Percentiles rank a stretch among this genome's conserved stretches.
These are phyloP conservation scores for Aspergillus heteromorphus DNA, from an alignment of 495 filamentous ascomycete genomes.

Conservation along the genomic window DNA sequence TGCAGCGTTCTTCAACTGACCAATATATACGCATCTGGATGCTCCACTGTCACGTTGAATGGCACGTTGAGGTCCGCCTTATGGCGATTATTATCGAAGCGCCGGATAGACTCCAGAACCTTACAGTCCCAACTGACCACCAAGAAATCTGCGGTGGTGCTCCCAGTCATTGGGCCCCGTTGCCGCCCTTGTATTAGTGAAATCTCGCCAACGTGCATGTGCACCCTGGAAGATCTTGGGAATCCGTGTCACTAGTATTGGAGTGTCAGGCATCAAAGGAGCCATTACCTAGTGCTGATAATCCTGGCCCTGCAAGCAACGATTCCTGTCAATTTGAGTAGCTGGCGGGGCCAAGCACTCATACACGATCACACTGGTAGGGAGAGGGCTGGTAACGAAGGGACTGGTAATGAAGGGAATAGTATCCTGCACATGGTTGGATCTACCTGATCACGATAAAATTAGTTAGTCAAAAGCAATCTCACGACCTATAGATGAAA, in stretches of 20 bases:
- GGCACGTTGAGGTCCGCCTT: slow-evolving; percentile 66
- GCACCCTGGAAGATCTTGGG: background rate
- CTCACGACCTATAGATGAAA: background rate
- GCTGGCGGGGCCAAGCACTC: background rate
- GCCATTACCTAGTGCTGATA: background rate
- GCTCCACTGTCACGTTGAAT: slow-evolving; percentile 75
- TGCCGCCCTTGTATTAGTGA: background rate
- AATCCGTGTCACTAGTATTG: no score
- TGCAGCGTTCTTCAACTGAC: background rate
- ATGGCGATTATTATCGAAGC: slow-evolving; percentile 61
- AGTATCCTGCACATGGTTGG: background rate
- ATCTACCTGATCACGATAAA: background rate
- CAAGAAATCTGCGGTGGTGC: slow-evolving; percentile 2
- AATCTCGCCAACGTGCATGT: background rate
- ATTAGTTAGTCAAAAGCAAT: background rate
- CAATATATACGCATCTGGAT: slow-evolving; percentile 47
- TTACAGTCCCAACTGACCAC: slow-evolving; percentile 11
- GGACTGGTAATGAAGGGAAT: background rate
- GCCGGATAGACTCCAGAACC: slow-evolving; percentile 9
- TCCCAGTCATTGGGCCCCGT: background rate
- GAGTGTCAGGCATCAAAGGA: no score
- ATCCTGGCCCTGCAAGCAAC: background rate
- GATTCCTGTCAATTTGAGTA: background rate
- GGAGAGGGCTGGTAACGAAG: background rate
- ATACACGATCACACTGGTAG: background rate